Evolutionary conservation across 2,329 filamentous ascomycete species (phyloP), one percentile per base, ranked within the genome.

Genomic region (Cordyceps cicadae): DNA sequence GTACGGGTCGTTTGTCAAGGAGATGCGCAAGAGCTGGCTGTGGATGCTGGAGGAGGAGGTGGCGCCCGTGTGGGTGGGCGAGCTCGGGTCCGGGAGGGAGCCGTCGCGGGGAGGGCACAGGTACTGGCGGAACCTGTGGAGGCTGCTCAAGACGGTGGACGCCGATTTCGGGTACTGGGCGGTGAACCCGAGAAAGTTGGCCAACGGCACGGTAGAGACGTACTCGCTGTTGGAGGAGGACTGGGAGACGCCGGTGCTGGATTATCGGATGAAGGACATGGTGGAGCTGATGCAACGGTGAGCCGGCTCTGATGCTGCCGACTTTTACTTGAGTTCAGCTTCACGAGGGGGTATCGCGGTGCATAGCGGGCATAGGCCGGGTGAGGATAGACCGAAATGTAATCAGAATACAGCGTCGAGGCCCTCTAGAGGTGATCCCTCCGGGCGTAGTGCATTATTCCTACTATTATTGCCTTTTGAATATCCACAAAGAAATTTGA

Each of bases 151-250:
- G 66, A 71, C 74, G 3, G 71, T 83, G 55, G 83, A 87, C 66
- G 83, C 82, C 11, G 85, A 88, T 66, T 87, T 86, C 74, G 86
- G 82, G 7, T 89, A 88, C 71, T 89, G 86, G 87, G 86, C 86
- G 17, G 69, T 88, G 65, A 88, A 88, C 72, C 83, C 86, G 45
- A 76, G 83, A 52, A 88, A 89, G 71, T 82, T 84, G 11, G 78
- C 78, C 61, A 75, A 80, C 43, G 78, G 85, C 69, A 77, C 74
- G 54, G 75, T 72, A 37, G 86, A 89, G 74, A 77, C 78, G 14
- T 88, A 89, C 68, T 80, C 81, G 2, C 71, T 89, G 26, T 72
- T 88, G 19, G 72, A 79, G 63, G 84, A 87, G 66, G 84, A 87
- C 70, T 89, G 86, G 86, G 67, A 79, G 64, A 87, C 84, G 19